These are phyloP conservation scores for Botrytis byssoidea DNA, from an alignment of 2,329 filamentous ascomycete genomes.

Conservation along the genomic window DNA sequence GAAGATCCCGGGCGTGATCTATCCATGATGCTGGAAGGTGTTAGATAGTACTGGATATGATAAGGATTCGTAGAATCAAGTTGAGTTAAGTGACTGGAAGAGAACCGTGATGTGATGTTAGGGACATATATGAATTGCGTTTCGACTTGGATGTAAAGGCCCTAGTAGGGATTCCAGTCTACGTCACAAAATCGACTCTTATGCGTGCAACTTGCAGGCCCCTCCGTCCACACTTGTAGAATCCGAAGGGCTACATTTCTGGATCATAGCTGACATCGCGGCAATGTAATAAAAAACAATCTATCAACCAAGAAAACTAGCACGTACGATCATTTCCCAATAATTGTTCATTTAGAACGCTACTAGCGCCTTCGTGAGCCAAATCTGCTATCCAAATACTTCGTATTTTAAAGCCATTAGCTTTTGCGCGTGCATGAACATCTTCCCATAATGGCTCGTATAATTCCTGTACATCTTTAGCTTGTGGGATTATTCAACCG, in stretches of 20 bases:
- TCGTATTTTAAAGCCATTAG: slow-evolving; percentile 65
- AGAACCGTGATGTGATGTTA: background rate
- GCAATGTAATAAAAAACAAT: background rate
- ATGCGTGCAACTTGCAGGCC: background rate
- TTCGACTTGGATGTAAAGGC: background rate
- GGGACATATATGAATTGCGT: background rate
- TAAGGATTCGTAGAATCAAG: background rate
- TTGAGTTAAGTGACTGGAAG: background rate
- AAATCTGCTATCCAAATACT: slow-evolving; percentile 86
- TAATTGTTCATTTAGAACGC: slow-evolving; percentile 68
- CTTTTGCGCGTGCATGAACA: slow-evolving; percentile 56
- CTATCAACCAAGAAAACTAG: background rate
- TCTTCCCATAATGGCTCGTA: slow-evolving; percentile 92
- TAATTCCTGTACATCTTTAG: slow-evolving; percentile 62
- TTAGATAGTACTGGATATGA: background rate
- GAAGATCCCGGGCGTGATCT: slow-evolving; percentile 78
- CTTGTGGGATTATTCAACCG: background rate
- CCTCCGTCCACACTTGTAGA: background rate
- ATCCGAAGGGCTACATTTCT: background rate
- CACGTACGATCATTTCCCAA: slow-evolving; percentile 78
- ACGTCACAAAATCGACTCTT: background rate
- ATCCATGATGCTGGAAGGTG: slow-evolving; percentile 67
- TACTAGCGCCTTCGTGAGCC: slow-evolving; percentile 72
- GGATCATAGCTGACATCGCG: background rate
- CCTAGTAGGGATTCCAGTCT: background rate